phyloP scores from a whole-genome alignment of 352 stramenopile genomes.

The Albugo candida region DNA sequence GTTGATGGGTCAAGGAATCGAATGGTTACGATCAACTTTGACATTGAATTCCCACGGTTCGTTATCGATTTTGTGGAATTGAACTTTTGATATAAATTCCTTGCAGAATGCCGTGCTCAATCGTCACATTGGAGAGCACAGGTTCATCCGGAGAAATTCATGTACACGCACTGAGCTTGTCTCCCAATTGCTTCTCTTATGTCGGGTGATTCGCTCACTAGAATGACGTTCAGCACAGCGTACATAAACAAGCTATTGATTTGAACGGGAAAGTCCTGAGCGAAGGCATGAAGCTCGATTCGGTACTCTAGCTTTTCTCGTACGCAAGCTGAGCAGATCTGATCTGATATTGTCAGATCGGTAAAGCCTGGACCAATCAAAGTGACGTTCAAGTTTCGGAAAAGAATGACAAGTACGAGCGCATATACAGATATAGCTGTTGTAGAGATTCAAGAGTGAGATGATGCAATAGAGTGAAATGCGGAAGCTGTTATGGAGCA shows the following conservation, averaged over 20 bases:
- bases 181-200: too few relatives aligned
- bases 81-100: background rate
- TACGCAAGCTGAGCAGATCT: background rate
- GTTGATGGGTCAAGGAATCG: conserved; percentile 53
- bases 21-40: conserved; percentile 56
- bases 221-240: conserved; percentile 62
- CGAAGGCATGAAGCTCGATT: conserved; percentile 15
- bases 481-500: conserved; percentile 60
- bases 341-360: conserved; percentile 17
- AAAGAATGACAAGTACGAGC: conserved; percentile 22
- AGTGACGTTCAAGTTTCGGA: conserved; percentile 6
- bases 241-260: conserved; percentile 54
- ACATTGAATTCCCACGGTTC: conserved; percentile 54
- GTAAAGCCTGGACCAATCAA: conserved; percentile 39
- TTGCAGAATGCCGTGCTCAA: conserved; percentile 48
- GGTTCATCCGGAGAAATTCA: conserved; percentile 50
- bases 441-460: background rate
- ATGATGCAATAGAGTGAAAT: conserved; percentile 5
- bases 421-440: background rate
- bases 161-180: conserved; percentile 4
- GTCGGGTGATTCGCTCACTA: conserved; percentile 2
- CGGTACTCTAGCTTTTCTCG: background rate
- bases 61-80: background rate
- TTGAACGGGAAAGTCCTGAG: conserved; percentile 19
- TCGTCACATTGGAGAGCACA: conserved; percentile 44